These are phyloP conservation scores for Maudiozyma serrabonitensis DNA, from an alignment of 805 yeast genomes.

Conservation along the genomic window DNA sequence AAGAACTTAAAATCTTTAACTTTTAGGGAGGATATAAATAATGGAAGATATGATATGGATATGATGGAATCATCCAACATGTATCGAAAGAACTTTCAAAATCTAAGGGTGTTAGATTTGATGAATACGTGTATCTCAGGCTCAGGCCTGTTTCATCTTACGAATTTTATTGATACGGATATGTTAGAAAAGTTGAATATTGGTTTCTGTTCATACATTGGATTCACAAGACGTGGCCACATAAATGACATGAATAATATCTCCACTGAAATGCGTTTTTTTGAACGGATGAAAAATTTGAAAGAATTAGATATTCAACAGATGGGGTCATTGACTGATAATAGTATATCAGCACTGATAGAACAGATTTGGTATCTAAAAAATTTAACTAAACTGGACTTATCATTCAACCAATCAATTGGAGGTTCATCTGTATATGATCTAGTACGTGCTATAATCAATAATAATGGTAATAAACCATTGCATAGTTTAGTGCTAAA, in stretches of 20 bases:
- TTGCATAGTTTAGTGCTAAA: slow-evolving; percentile 17
- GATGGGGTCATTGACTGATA: slow-evolving; percentile 17
- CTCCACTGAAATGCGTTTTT: slow-evolving; percentile 9
- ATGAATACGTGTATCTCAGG: slow-evolving; percentile 27
- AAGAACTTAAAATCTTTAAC: slow-evolving; percentile 15
- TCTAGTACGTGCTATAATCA: slow-evolving; percentile 13
- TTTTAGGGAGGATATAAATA: slow-evolving; percentile 20
- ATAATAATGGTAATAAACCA: slow-evolving; percentile 8
- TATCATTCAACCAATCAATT: slow-evolving; percentile 24
- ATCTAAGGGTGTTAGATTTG: slow-evolving; percentile 16
- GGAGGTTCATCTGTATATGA: slow-evolving; percentile 26
- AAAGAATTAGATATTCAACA: slow-evolving; percentile 20
- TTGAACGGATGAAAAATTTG: slow-evolving; percentile 10
- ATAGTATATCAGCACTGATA: slow-evolving; percentile 10
- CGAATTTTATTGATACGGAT: slow-evolving; percentile 7
- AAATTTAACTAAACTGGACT: slow-evolving; percentile 17
- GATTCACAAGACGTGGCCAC: slow-evolving; percentile 4
- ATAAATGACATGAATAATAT: slow-evolving; percentile 5
- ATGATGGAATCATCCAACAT: not conserved
- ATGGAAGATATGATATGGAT: slow-evolving; percentile 9
- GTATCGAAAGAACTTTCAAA: slow-evolving; percentile 12
- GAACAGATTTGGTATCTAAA: slow-evolving; percentile 8
- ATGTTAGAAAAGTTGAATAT: slow-evolving; percentile 15
- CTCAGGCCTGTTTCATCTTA: slow-evolving; percentile 12
- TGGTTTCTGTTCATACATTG: slow-evolving; percentile 23